Evolutionary conservation across 441 rosid genomes (phyloP).

Genomic region (Breynia disticha): DNA sequence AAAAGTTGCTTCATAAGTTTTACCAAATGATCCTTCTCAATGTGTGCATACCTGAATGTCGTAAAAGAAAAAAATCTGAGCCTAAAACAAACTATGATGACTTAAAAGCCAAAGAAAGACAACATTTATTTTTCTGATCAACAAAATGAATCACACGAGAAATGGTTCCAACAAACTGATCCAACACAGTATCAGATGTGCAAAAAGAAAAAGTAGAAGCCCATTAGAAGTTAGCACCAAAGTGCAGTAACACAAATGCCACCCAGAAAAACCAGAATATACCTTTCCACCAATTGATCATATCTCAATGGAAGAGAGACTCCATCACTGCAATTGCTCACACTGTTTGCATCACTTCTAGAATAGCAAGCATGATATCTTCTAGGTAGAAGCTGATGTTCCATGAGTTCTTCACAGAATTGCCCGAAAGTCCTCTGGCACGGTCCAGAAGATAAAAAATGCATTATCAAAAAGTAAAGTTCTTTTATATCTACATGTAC

Average conservation of each 20-base stretch:
- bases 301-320: constrained; percentile 66
- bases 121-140: too few relatives aligned
- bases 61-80: constrained; percentile 8
- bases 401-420: constrained; percentile 71
- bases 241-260: constrained; percentile 7
- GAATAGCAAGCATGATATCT: constrained; percentile 98
- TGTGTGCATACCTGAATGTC: constrained; percentile 73
- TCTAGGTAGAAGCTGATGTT: constrained; percentile 83
- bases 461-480: constrained; percentile 89
- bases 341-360: constrained; percentile 56
- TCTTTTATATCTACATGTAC: constrained; percentile 72
- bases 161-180: neutral
- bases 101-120: too few relatives aligned
- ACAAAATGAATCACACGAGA: too few relatives aligned
- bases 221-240: too few relatives aligned
- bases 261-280: constrained; percentile 11
- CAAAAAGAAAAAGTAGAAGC: too few relatives aligned
- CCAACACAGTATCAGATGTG: neutral
- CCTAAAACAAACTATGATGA: neutral
- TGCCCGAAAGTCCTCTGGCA: constrained; percentile 64
- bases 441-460: constrained; percentile 79
- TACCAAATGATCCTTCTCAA: constrained; percentile 82
- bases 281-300: constrained; percentile 69
- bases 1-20: constrained; percentile 91
- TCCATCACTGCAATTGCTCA: constrained; percentile 65